Evolutionary conservation across 2,329 filamentous ascomycete genomes (phyloP), one percentile per base, ranked within the genome.

Genomic region (Ceratocystis cacaofunesta): DNA sequence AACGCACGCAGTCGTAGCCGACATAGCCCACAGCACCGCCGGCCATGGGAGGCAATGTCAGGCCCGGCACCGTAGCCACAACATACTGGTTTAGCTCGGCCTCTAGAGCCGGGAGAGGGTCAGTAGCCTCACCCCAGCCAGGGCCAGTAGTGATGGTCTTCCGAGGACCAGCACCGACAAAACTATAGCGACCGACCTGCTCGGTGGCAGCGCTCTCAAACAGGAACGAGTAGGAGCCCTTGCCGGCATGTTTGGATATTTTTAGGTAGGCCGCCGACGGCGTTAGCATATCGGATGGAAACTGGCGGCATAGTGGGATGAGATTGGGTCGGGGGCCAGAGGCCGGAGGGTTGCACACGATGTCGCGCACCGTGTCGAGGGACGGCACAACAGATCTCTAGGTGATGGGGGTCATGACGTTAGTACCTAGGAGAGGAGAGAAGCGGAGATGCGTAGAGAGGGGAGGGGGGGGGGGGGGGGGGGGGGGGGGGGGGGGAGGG

Each of bases 21-120:
- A 97, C 90, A 74, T 97, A 99, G 67, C 94, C 94, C 71, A 99
- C 90, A 12, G 92, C 94, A 62, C 94, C 94, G 50, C 92, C 94
- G 0, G 89, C 90, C 77, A 99, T 79, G 30, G 90, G 89, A 63
- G 94, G 94, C 46, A 99, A 81, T 71, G 83, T 83, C 71, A 97
- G 78, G 0, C 86, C 89, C 0, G 94, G 92, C 2, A 99, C 84
- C 50, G 89, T 83, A 43, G 91, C 88, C 69, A 96, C 89, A 30
- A 89, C 83, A 74, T 86, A 88, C 72, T 88, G 80, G 19, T 85
- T 82, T 57, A 99, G 82, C 76, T 96, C 91, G 69, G 83, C 79
- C 77, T 96, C 87, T 50, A 99, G 85, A 28, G 82, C 80, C 0
- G 90, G 90, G 41, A 99, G 80, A 43, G 94, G 94, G 73, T 99